Conservation (phyloP, 1,284 basidiomycete species). For the Cutaneotrichosporon arboriforme region DNA sequence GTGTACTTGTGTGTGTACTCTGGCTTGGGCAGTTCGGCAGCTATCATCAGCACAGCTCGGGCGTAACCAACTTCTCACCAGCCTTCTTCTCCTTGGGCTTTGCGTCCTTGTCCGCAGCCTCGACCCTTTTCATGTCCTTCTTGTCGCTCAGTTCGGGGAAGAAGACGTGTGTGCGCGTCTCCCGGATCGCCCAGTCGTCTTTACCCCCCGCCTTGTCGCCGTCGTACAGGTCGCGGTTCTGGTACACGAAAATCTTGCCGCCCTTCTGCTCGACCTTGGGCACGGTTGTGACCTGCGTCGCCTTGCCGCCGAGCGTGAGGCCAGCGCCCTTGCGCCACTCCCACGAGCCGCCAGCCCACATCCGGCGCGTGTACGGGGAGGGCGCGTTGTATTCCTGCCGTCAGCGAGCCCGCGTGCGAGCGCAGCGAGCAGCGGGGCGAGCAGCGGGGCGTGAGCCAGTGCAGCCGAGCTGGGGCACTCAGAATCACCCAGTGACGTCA, state of each 20-base stretch:
- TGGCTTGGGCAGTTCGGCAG: slow-evolving; percentile 39
- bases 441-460: no score
- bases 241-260: slow-evolving; percentile 73
- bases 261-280: slow-evolving; percentile 60
- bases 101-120: not conserved
- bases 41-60: slow-evolving; percentile 3
- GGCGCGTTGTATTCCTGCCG: slow-evolving; percentile 53
- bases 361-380: slow-evolving; percentile 65
- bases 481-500: not conserved
- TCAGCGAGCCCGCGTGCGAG: no score
- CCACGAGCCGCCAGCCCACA: slow-evolving; percentile 77
- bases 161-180: slow-evolving; percentile 72
- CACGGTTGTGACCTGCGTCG: slow-evolving; percentile 55
- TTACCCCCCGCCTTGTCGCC: slow-evolving; percentile 53
- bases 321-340: slow-evolving; percentile 53
- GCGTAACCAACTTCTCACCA: not conserved
- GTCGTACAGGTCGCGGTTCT: slow-evolving; percentile 42
- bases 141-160: slow-evolving; percentile 41
- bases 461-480: no score
- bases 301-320: slow-evolving; percentile 57
- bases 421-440: no score
- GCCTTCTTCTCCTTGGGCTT: slow-evolving; percentile 14
- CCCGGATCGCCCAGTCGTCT: slow-evolving; percentile 51
- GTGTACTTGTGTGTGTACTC: slow-evolving; percentile 58
- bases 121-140: not conserved